Base-by-base conservation (phyloP, 2,329 filamentous ascomycete genomes). In the Penicillium sp. region DNA sequence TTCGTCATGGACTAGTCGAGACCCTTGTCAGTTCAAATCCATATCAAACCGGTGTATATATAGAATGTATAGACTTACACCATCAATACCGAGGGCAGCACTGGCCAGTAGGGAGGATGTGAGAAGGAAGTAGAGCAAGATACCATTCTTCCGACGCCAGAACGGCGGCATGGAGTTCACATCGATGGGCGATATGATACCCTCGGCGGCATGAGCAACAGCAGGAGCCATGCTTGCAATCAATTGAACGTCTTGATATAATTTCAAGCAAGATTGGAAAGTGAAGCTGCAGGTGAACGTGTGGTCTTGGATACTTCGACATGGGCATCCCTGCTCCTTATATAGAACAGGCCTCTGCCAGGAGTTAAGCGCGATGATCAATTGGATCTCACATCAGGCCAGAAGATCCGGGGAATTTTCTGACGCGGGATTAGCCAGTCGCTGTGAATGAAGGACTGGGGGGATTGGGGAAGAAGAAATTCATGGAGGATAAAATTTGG, bases 1-100 rank as follows among this genome's bases (percentile, higher is more conserved):
- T 84, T 83, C 72, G 83, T 81, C 77, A 84, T 82, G 45, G 76
- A 79, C 66, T 68, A 45, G n/a, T 19, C 17, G 28, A 35, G n/a
- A 15, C 7, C 1, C 35, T 26, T 28, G 33, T 64, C 68, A 75
- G 75, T 75, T 19, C 13, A 50, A 47, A 24, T 22, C 15, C 4
- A 26, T 17, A 13, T 37, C 6, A 10, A 26, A 19, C 5, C 6
- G 8, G 9, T 2, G 56, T 45, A 47, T 50, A 37, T 2, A 10
- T 7, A 4, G 44, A 33, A 4, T 10, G 8, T 33, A 33, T 33
- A 37, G 35, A 72, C 76, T 65, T 70, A 78, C 77, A 19, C 79
- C 79, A 42, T 81, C 79, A 45, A 81, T 80, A 15, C 79, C 79
- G 30, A 79, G 70, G 2, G 79, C 78, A 26, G 77, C 76, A 61